Evolutionary conservation across 139 green algal genomes (phyloP).

Genomic region (Picocystis salinarum): DNA sequence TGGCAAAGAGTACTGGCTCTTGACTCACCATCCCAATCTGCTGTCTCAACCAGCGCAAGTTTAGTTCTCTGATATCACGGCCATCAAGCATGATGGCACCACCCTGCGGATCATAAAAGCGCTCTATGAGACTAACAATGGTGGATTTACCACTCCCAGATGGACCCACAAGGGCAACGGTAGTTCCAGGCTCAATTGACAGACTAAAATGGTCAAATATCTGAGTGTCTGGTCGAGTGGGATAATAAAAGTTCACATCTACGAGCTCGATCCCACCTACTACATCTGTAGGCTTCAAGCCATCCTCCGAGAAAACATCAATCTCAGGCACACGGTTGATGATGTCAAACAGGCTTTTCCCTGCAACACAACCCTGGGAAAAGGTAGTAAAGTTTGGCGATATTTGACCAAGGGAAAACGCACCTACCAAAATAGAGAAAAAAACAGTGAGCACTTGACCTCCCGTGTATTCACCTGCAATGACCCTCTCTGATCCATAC

Average conservation of each 20-base stretch:
- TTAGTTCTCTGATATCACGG: slow-evolving; percentile 41
- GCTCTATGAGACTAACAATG: slow-evolving; percentile 60
- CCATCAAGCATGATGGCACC: slow-evolving; percentile 54
- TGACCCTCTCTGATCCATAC: slow-evolving; percentile 29
- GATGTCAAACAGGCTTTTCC: slow-evolving; percentile 36
- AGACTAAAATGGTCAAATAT: slow-evolving; percentile 52
- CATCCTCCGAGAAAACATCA: slow-evolving; percentile 17
- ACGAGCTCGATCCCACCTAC: slow-evolving; percentile 33
- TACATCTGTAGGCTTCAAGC: slow-evolving; percentile 1
- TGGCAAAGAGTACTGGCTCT: slow-evolving; percentile 66
- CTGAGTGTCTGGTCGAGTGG: slow-evolving; percentile 22
- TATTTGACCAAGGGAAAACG: slow-evolving; percentile 33
- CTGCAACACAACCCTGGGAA: slow-evolving; percentile 24
- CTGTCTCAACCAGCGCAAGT: slow-evolving; percentile 52
- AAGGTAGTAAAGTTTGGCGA: slow-evolving; percentile 20
- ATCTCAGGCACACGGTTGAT: slow-evolving; percentile 43
- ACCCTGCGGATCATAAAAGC: slow-evolving; percentile 68
- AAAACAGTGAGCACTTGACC: slow-evolving; percentile 47
- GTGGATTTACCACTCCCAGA: slow-evolving; percentile 81
- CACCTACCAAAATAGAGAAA: slow-evolving; percentile 52
- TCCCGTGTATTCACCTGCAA: slow-evolving; percentile 7
- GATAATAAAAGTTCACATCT: slow-evolving; percentile 52
- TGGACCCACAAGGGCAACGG: slow-evolving; percentile 74
- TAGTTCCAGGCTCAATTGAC: slow-evolving; percentile 33
- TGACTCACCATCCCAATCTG: slow-evolving; percentile 67